Conservation (phyloP, 192 early-diverging fungal species). For the Phlyctochytrium bullatum region DNA sequence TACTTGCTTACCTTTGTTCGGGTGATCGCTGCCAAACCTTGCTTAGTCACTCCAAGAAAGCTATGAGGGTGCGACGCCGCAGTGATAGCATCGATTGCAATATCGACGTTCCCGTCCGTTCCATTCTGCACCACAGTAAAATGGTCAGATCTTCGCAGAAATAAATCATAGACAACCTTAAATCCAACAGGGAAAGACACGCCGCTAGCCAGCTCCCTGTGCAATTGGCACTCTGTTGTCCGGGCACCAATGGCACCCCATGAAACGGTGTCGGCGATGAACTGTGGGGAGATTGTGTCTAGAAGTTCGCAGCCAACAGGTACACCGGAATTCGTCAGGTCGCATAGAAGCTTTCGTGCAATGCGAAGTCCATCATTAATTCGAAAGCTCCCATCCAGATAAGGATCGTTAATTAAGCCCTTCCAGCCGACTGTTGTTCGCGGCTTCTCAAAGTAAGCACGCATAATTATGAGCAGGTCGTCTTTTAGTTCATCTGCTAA, state of each 20-base stretch:
- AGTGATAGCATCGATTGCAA: constrained; percentile 91
- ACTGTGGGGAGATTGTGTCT: constrained; percentile 95
- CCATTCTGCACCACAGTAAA: constrained; percentile 32
- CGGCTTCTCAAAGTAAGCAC: constrained; percentile 98
- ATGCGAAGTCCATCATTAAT: constrained; percentile 96
- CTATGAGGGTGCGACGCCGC: constrained; percentile 83
- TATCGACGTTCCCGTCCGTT: constrained; percentile 87
- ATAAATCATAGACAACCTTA: constrained; percentile 48
- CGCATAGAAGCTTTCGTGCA: constrained; percentile 74
- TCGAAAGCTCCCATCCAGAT: constrained; percentile 69
- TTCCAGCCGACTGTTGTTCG: constrained; percentile 97
- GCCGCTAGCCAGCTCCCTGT: constrained; percentile 92
- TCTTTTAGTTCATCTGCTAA: constrained; percentile 64
- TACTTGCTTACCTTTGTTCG: constrained; percentile 74
- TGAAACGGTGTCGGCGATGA: constrained; percentile 85
- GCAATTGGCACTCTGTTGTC: constrained; percentile 93
- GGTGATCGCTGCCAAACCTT: constrained; percentile 87
- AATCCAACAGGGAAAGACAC: constrained; percentile 96
- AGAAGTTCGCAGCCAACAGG: constrained; percentile 88
- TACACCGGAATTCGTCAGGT: constrained; percentile 78
- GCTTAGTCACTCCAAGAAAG: constrained; percentile 94
- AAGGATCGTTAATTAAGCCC: constrained; percentile 74
- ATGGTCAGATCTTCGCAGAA: neutral
- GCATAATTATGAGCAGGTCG: constrained; percentile 89
- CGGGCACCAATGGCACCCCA: constrained; percentile 98